phyloP scores from a whole-genome alignment of 202 grass and related monocot species.

The Elaeis oleifera region DNA sequence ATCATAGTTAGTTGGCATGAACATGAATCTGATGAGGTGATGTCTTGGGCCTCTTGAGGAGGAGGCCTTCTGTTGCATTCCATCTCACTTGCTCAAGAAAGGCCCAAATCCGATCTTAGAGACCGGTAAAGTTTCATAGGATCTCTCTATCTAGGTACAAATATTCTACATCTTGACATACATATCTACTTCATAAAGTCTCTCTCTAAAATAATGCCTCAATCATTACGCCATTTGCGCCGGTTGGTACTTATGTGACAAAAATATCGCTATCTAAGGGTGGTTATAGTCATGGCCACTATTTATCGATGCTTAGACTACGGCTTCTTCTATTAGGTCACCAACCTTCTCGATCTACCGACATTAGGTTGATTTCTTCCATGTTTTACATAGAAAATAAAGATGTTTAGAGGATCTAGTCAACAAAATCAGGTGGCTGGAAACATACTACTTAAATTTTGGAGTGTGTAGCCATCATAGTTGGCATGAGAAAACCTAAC shows the following conservation, averaged over 20 bases:
- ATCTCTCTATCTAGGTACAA: too few relatives aligned
- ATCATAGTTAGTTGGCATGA: too few relatives aligned
- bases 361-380: too few relatives aligned
- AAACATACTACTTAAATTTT: too few relatives aligned
- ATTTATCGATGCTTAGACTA: too few relatives aligned
- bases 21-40: not conserved
- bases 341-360: not conserved
- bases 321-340: not conserved
- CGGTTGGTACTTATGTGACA: not conserved
- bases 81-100: not conserved
- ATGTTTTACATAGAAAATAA: too few relatives aligned
- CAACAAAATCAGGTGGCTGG: too few relatives aligned
- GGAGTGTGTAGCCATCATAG: too few relatives aligned
- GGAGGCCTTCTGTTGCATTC: not conserved
- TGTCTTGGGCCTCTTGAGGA: not conserved
- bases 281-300: too few relatives aligned
- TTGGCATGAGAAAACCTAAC: too few relatives aligned
- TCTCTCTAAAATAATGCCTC: not conserved
- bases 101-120: not conserved
- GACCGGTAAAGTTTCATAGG: not conserved
- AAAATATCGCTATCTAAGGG: slow-evolving; percentile 8
- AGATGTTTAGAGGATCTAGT: too few relatives aligned
- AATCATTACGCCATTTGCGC: not conserved
- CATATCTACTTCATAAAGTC: not conserved
- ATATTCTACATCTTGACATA: too few relatives aligned